Conservation (phyloP, 352 stramenopile genomes). For the Blastocystis sp. region DNA sequence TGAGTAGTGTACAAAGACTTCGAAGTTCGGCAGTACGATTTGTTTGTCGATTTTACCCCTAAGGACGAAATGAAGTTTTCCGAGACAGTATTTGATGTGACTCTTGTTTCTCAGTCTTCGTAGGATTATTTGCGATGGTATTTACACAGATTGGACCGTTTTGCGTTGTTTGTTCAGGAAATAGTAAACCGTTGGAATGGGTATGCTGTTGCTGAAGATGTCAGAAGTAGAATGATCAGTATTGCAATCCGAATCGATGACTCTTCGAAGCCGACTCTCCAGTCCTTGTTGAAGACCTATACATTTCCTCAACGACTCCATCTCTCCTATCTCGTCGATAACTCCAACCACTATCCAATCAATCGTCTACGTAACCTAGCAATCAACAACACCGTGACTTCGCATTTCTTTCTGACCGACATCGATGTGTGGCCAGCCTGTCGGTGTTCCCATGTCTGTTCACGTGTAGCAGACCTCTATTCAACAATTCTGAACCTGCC, state of each 20-base stretch:
- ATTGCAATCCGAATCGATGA: neutral
- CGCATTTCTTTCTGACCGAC: slow-evolving; percentile 31
- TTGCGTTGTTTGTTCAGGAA: neutral
- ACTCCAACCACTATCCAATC: slow-evolving; percentile 46
- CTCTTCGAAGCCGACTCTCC: neutral
- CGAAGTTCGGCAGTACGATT: neutral
- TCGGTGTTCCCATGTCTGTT: neutral
- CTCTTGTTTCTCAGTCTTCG: neutral
- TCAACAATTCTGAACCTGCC: neutral
- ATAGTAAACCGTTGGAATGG: neutral
- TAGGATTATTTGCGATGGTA: neutral
- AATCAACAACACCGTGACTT: neutral
- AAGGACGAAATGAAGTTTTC: neutral
- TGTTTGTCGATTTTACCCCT: neutral
- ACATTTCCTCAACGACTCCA: neutral
- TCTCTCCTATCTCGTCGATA: neutral
- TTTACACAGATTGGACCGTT: neutral
- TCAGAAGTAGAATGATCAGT: neutral
- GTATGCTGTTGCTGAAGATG: neutral
- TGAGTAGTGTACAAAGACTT: neutral
- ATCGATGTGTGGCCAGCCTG: slow-evolving; percentile 39
- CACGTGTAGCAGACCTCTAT: slow-evolving; percentile 5
- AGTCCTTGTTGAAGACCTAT: neutral
- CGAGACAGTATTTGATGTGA: neutral
- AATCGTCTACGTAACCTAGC: slow-evolving; percentile 38